Conservation (phyloP, 805 yeast species). For the Sugiyamaella smithiae region DNA sequence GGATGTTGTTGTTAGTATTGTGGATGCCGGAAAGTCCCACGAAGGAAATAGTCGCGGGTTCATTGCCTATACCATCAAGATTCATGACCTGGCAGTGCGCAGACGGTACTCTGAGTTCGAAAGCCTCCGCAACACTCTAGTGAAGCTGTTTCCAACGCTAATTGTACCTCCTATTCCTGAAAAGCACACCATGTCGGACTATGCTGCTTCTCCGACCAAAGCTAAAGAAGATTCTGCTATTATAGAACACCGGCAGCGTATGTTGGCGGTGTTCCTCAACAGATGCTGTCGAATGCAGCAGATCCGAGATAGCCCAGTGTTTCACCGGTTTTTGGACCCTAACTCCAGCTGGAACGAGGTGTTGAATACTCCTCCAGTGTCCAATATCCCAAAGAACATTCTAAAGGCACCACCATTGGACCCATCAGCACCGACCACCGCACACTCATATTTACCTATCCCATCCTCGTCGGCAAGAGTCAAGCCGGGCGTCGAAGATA, state of each 20-base stretch:
- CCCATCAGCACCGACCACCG: conserved; percentile 54
- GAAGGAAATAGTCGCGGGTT: conserved; percentile 77
- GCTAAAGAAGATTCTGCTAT: conserved; percentile 42
- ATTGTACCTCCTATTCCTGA: conserved; percentile 94
- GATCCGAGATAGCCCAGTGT: conserved; percentile 58
- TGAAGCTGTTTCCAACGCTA: conserved; percentile 71
- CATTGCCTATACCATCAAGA: conserved; percentile 75
- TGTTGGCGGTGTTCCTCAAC: conserved; percentile 73
- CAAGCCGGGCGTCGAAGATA: conserved; percentile 34
- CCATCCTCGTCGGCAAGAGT: conserved; percentile 47
- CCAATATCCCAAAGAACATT: conserved; percentile 50
- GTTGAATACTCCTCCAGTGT: conserved; percentile 52
- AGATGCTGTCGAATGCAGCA: conserved; percentile 61
- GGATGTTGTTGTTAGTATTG: conserved; percentile 45
- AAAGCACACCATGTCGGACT: conserved; percentile 60
- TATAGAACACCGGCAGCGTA: conserved; percentile 68
- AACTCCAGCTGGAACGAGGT: conserved; percentile 82
- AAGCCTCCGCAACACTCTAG: conserved; percentile 66
- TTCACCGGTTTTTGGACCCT: conserved; percentile 80
- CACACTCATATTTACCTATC: conserved; percentile 61
- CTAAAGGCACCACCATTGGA: conserved; percentile 60
- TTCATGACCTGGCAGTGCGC: conserved; percentile 61
- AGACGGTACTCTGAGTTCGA: conserved; percentile 93
- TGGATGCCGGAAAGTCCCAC: conserved; percentile 81
- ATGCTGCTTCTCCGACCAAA: conserved; percentile 44